Base-by-base conservation (phyloP, 352 stramenopile species). In the Phytophthora pseudosyringae region DNA sequence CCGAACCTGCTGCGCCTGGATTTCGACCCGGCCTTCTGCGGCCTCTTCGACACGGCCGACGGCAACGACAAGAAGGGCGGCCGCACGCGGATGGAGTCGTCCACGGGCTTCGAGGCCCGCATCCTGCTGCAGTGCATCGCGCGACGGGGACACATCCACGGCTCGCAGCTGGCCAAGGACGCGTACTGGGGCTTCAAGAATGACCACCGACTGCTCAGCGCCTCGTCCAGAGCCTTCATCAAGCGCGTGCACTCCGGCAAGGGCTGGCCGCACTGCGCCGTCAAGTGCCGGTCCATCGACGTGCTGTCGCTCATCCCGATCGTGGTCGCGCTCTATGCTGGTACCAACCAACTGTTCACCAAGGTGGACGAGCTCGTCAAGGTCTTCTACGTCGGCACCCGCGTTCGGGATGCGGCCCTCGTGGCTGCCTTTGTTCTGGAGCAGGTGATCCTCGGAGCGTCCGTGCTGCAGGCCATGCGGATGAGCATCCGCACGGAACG, bases 181-280 rank as follows among this genome's bases (percentile, higher is more conserved):
- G 83, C 81, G 38, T 93, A 90, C 66, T 91, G 83, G 83, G 85
- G 81, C 6, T 93, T 87, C 55, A 91, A 93, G 78, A 90, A 90
- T 64, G 82, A 93, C 73, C 73, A 84, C 53, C 72, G 82, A 15
- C 72, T 91, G 46, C 69, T 93, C 4, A 91, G 82, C 58, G 71
- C 81, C n/a, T 79, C 82, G 16, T 87, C 85, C 33, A 77, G 85
- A 50, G 71, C 77, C 3, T 93, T 91, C 59, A 85, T 93, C 71
- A 93, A 93, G 61, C 75, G 81, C 21, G 84, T 91, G 41, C 81
- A 91, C 52, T 72, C 60, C 10, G 85, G 85, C 60, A 90, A 91
- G 58, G 70, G 73, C 15, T 91, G 83, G 76, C 83, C 85, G 11
- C 69, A 87, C 58, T 91, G 85, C 51, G 81, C 82, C 3, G 80